These are phyloP conservation scores for Dictyostelium capitatum DNA, from an alignment of 78 protist species.

Conservation along the genomic window DNA sequence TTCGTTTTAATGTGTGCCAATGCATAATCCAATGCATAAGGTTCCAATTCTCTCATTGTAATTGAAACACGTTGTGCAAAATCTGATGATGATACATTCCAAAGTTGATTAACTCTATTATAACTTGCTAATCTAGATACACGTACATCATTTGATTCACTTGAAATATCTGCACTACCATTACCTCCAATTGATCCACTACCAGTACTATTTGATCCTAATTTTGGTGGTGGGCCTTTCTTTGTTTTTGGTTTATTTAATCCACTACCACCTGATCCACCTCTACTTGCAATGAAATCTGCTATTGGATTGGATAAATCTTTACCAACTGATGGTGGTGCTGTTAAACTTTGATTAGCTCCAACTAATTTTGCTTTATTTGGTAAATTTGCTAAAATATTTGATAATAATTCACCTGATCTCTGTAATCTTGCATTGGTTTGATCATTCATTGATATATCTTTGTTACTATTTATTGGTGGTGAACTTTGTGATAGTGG, in stretches of 20 bases:
- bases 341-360: constrained; percentile 53
- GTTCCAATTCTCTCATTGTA: constrained; percentile 37
- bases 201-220: constrained; percentile 6
- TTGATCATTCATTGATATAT: constrained; percentile 17
- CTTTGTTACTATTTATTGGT: not conserved
- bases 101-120: constrained; percentile 58
- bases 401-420: constrained; percentile 63
- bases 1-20: constrained; percentile 19
- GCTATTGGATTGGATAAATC: constrained; percentile 74
- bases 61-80: constrained; percentile 43
- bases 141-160: constrained; percentile 5
- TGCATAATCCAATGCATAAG: constrained; percentile 52
- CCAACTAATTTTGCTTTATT: not conserved
- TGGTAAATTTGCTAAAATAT: constrained; percentile 14
- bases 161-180: not conserved
- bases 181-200: not conserved
- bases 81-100: constrained; percentile 33
- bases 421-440: not conserved
- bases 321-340: constrained; percentile 66
- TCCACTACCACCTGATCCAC: constrained; percentile 7
- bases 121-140: constrained; percentile 57
- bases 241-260: constrained; percentile 4
- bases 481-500: not conserved
- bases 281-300: constrained; percentile 46
- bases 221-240: constrained; percentile 57